phyloP scores from a whole-genome alignment of 2,329 filamentous ascomycete species.

The Trichocomaceae sp. region DNA sequence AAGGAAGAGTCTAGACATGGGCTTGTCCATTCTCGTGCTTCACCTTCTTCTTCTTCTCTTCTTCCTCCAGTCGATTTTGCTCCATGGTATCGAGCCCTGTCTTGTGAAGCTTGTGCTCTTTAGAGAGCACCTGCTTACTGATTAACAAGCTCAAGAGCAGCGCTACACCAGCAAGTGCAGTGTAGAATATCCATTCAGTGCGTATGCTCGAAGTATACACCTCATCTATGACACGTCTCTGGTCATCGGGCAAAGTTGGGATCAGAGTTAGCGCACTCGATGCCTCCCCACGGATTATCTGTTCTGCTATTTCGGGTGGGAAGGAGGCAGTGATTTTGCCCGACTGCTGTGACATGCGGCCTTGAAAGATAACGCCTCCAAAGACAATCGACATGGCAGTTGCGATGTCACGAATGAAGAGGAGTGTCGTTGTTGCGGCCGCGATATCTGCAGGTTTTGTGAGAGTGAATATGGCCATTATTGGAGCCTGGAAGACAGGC shows the following conservation, averaged over 20 bases:
- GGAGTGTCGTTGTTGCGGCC: not conserved
- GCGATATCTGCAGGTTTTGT: not conserved
- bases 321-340: too few species aligned
- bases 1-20: too few species aligned
- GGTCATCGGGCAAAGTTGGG: too few species aligned
- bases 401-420: not conserved
- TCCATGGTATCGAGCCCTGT: too few species aligned
- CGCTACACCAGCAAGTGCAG: not conserved
- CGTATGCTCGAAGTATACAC: too few species aligned
- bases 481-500: not conserved
- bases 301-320: too few species aligned
- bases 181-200: conserved; percentile 2
- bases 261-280: too few species aligned
- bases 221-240: not conserved
- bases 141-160: not conserved
- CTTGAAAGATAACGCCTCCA: conserved; percentile 26
- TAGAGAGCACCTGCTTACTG: conserved; percentile 1
- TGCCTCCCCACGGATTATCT: too few species aligned
- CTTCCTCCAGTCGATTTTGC: too few species aligned
- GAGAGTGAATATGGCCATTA: not conserved
- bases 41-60: too few species aligned
- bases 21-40: too few species aligned
- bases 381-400: conserved; percentile 1
- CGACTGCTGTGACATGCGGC: conserved; percentile 33
- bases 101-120: too few species aligned